Evolutionary conservation across 192 early-diverging fungal species (phyloP).

Genomic region (Linnemannia schmuckeri): DNA sequence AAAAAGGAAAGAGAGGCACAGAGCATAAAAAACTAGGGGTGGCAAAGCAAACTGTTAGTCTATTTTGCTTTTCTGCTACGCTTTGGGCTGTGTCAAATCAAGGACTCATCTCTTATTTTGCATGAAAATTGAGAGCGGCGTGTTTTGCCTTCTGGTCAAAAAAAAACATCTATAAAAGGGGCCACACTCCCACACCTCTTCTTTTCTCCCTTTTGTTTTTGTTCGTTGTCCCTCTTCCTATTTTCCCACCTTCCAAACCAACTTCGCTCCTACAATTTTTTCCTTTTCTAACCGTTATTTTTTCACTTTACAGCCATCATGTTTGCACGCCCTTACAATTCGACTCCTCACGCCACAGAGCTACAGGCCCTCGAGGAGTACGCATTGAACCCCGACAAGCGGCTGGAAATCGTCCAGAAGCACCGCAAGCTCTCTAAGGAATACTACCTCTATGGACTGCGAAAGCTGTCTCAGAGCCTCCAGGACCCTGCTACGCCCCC

Average conservation of each 20-base stretch:
- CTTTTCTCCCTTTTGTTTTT: background rate
- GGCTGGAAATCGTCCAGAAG: slow-evolving; percentile 10
- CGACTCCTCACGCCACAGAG: background rate
- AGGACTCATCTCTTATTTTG: background rate
- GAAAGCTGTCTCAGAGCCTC: slow-evolving; percentile 18
- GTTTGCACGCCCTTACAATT: background rate
- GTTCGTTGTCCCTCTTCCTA: background rate
- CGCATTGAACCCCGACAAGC: slow-evolving; percentile 37
- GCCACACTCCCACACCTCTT: background rate
- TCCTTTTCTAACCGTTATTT: background rate
- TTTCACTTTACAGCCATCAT: background rate
- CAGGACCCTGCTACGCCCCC: slow-evolving; percentile 19
- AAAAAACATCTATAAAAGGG: background rate
- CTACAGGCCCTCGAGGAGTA: slow-evolving; percentile 21
- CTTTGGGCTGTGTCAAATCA: background rate
- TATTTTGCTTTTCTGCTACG: background rate
- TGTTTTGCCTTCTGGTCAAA: background rate
- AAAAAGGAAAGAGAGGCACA: background rate
- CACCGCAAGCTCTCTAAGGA: slow-evolving; percentile 3
- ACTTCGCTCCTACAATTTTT: background rate
- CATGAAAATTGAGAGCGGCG: background rate
- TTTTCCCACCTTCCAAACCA: background rate
- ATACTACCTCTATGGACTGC: slow-evolving; percentile 13
- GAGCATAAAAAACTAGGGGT: background rate
- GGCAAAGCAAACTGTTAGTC: background rate